Base-by-base conservation (phyloP, 2,329 filamentous ascomycete genomes). In the Biscogniauxia marginata region DNA sequence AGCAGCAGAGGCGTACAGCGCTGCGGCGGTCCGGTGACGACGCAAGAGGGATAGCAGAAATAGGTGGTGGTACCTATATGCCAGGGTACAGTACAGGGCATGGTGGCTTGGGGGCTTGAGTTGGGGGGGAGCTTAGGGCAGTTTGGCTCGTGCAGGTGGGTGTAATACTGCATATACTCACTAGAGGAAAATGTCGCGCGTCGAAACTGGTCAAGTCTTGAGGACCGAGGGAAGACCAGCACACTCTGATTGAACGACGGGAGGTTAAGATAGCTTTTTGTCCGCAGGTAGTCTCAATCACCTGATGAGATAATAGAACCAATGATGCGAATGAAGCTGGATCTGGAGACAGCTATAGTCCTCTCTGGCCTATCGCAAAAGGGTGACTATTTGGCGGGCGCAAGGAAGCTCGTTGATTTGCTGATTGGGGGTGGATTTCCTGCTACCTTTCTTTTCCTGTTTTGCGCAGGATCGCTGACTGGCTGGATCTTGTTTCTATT, bases 381-480 rank as follows among this genome's bases (percentile, higher is more conserved):
- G 66, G 67, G 66, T 64, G 64, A 66, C 65, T 67, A 68, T 70
- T 71, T 75, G 65, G 75, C 71, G 71, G 71, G 67, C 66, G 71
- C 66, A 68, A 72, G 69, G 69, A 70, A 72, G 72, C 67, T 72
- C 73, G 75, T 75, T 83, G 80, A 82, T 82, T 82, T 82, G 79
- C 73, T 75, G 70, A 61, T 57, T 61, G 53, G 55, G 53, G 50
- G 60, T 62, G 63, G 58, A 53, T 64, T 65, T 63, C 51, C 56
- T 57, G 54, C 60, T 46, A 63, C 59, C 51, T 68, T 59, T 63
- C 25, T 48, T 23, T 59, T 59, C 67, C 25, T 46, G 30, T 59
- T 59, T 67, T 71, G 69, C 69, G 69, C 68, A 63, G 63, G 39
- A 56, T 53, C 64, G 65, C 65, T 71, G 64, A 70, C 65, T 71